Conservation (phyloP, 805 yeast genomes). For the Myxozyma monticola region DNA sequence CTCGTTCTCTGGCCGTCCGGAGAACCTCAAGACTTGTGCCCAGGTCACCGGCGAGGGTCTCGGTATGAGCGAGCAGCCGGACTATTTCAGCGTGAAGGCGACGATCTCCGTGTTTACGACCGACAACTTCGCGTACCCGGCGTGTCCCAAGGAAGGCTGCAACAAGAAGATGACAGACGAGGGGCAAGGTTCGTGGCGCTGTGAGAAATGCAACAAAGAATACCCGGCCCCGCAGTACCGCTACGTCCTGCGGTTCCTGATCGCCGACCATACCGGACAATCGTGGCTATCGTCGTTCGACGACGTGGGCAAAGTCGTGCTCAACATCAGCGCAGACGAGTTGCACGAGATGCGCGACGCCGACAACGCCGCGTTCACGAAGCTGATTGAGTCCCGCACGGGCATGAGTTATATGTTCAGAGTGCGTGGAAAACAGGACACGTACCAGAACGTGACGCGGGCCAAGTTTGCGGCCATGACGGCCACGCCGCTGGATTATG, state of each 20-base stretch:
- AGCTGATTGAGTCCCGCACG: constrained; percentile 50
- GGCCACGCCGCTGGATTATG: constrained; percentile 40
- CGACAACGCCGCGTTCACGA: constrained; percentile 40
- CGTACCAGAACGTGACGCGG: constrained; percentile 74
- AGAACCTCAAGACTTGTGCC: constrained; percentile 63
- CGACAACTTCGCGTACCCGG: constrained; percentile 84
- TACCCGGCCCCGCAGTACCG: constrained; percentile 73
- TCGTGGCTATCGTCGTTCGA: constrained; percentile 87
- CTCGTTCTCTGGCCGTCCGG: constrained; percentile 43
- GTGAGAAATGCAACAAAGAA: constrained; percentile 83
- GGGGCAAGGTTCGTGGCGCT: constrained; percentile 75
- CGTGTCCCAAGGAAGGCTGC: constrained; percentile 77
- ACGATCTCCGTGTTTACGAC: constrained; percentile 67
- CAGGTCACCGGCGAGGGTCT: constrained; percentile 66
- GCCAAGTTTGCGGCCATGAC: constrained; percentile 70
- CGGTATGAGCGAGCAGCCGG: constrained; percentile 76
- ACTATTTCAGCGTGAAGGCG: constrained; percentile 74
- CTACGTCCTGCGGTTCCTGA: constrained; percentile 71
- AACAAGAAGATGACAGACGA: constrained; percentile 79
- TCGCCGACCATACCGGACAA: constrained; percentile 80
- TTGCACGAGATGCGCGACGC: constrained; percentile 43
- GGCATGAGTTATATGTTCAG: constrained; percentile 75
- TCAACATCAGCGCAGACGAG: constrained; percentile 66
- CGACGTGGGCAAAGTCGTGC: constrained; percentile 69
- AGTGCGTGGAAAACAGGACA: constrained; percentile 78